Conservation (phyloP, 768 basidiomycete species). For the Agaricus sinodeliciosus region DNA sequence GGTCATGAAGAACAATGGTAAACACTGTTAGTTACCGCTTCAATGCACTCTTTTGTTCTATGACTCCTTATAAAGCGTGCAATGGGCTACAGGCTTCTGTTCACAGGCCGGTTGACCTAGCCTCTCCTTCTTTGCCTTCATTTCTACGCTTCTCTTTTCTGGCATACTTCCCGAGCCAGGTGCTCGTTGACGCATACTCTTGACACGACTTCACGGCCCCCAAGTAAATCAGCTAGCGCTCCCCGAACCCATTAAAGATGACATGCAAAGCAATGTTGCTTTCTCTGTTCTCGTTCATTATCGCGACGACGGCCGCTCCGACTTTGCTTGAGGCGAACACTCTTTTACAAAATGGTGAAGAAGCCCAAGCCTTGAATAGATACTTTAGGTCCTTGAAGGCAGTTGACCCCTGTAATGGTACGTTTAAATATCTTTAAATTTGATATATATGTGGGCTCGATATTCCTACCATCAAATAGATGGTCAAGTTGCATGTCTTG, state of each 20-base stretch:
- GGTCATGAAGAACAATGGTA: conserved; percentile 3
- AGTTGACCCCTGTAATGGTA: conserved; percentile 41
- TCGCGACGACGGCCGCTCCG: conserved; percentile 25
- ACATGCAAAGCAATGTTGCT: conserved; percentile 9
- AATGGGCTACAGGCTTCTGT: background rate
- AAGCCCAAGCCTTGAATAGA: conserved; percentile 45
- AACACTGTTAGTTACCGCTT: background rate
- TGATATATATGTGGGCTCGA: background rate
- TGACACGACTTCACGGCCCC: conserved; percentile 4
- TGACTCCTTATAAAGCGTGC: background rate
- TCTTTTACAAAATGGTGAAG: conserved; percentile 41
- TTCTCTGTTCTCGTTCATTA: conserved; percentile 18
- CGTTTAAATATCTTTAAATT: conserved; percentile 8
- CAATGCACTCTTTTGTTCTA: conserved; percentile 6
- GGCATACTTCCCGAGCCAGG: conserved; percentile 24
- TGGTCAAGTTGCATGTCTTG: conserved; percentile 39
- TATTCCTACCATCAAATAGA: conserved; percentile 19
- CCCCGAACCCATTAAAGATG: background rate
- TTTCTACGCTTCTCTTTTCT: conserved; percentile 10
- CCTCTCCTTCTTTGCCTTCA: background rate
- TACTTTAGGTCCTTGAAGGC: conserved; percentile 34
- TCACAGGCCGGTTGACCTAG: background rate
- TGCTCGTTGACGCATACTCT: conserved; percentile 16
- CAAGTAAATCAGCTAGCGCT: background rate
- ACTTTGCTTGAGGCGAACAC: conserved; percentile 30